Evolutionary conservation across 2,329 filamentous ascomycete species (phyloP).

Genomic region (Colletotrichum sp.): DNA sequence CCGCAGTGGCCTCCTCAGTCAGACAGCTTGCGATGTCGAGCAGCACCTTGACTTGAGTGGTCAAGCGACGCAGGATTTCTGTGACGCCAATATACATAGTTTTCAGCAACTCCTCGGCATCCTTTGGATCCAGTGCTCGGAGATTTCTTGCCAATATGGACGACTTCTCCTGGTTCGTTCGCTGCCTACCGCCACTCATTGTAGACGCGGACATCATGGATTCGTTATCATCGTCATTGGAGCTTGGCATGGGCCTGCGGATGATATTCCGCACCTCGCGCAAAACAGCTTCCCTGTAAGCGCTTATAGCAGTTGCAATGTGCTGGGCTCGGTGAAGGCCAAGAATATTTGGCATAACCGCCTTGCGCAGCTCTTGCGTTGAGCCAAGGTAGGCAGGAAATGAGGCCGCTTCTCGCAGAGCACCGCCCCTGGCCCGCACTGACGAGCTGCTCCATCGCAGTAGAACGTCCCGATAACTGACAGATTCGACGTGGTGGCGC

Average conservation of each 20-base stretch:
- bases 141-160: constrained; percentile 87
- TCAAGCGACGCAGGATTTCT: constrained; percentile 83
- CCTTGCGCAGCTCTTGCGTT: constrained; percentile 71
- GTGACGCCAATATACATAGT: constrained; percentile 88
- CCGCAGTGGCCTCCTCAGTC: constrained; percentile 43
- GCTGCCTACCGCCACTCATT: constrained; percentile 67
- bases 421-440: constrained; percentile 71
- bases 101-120: constrained; percentile 82
- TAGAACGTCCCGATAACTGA: constrained; percentile 75
- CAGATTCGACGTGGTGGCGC: constrained; percentile 76
- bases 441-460: constrained; percentile 85
- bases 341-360: constrained; percentile 73
- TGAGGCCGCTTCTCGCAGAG: constrained; percentile 69
- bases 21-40: constrained; percentile 88
- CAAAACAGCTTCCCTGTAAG: constrained; percentile 83
- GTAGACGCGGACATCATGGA: constrained; percentile 89
- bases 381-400: constrained; percentile 82
- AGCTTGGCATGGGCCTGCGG: constrained; percentile 84
- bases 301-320: constrained; percentile 79
- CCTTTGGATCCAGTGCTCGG: constrained; percentile 79
- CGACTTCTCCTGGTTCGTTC: constrained; percentile 88
- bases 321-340: constrained; percentile 85
- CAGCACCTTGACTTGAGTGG: constrained; percentile 92
- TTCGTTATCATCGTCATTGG: constrained; percentile 91
- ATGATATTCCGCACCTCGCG: constrained; percentile 89